Percentiles rank a stretch among this genome's conserved stretches.
phyloP scores from a whole-genome alignment of 2,329 filamentous ascomycete species.

The Colletotrichum camelliae region DNA sequence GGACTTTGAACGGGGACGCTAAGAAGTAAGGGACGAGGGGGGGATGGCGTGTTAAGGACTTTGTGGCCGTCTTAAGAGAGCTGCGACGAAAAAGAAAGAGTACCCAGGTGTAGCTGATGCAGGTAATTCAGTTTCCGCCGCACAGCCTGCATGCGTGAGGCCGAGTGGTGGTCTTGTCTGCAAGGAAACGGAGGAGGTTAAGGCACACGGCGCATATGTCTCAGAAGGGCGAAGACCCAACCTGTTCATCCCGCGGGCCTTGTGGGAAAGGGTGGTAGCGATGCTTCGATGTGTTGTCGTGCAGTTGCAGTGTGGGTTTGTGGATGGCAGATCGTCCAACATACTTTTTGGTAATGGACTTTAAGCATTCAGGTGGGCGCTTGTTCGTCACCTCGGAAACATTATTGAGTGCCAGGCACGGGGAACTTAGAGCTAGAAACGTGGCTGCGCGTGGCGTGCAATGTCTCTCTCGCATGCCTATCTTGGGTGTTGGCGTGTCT shows the following conservation, averaged over 20 bases:
- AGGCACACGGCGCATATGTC: background rate
- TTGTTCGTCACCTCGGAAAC: background rate
- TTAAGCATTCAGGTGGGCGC: background rate
- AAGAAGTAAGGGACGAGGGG: background rate
- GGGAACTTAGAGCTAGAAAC: background rate
- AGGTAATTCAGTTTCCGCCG: background rate
- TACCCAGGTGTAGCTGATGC: background rate
- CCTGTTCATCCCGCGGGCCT: background rate
- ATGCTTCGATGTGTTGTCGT: background rate
- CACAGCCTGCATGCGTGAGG: background rate
- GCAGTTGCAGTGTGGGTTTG: background rate
- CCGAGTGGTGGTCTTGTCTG: background rate
- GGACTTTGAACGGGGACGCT: background rate
- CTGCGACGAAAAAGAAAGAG: background rate
- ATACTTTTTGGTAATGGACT: background rate
- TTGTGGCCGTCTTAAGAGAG: background rate
- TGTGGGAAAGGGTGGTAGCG: background rate
- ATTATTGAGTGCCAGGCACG: background rate
- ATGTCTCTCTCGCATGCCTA: background rate
- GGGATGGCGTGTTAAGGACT: background rate
- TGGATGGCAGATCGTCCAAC: background rate
- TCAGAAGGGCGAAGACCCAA: background rate
- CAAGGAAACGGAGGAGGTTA: background rate
- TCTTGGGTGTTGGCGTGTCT: background rate
- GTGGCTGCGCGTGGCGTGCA: background rate